These are phyloP conservation scores for Volvariella volvacea DNA, from an alignment of 1,284 basidiomycete species.

Conservation along the genomic window DNA sequence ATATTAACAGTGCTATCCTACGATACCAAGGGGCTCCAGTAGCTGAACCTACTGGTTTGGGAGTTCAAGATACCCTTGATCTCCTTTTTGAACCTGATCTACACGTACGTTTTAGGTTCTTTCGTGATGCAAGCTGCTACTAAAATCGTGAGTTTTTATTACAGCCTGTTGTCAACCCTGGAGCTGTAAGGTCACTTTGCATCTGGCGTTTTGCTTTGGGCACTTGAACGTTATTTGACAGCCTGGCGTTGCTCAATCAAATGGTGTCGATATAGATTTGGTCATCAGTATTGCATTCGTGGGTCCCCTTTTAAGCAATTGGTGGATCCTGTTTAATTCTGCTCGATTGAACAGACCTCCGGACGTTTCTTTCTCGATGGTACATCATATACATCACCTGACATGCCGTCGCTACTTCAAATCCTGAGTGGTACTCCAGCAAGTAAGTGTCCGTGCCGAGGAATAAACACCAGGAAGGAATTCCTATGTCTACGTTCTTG, in stretches of 20 bases:
- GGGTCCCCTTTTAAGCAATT: too few relatives aligned
- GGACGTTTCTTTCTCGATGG: slow-evolving; percentile 29
- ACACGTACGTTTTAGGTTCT: too few relatives aligned
- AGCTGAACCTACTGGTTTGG: slow-evolving; percentile 23
- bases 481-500: too few relatives aligned
- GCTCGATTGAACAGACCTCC: slow-evolving; percentile 15
- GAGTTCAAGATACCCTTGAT: not conserved
- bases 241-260: slow-evolving; percentile 16
- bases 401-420: slow-evolving; percentile 40
- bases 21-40: slow-evolving; percentile 29
- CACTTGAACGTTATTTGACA: slow-evolving; percentile 19
- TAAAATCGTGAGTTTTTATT: too few relatives aligned
- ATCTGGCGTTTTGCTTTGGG: not conserved
- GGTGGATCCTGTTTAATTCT: too few relatives aligned
- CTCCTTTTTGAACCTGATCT: not conserved
- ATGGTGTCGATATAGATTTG: slow-evolving; percentile 22
- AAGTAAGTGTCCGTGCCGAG: slow-evolving; percentile 27
- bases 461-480: slow-evolving; percentile 18
- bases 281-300: slow-evolving; percentile 17
- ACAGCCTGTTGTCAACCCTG: too few relatives aligned
- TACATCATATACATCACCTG: slow-evolving; percentile 29
- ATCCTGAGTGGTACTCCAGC: slow-evolving; percentile 38
- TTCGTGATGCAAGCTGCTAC: too few relatives aligned
- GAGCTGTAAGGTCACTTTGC: not conserved
- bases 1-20: slow-evolving; percentile 26